Conservation (phyloP, 2,329 filamentous ascomycete species). For the Epichloe festucae region DNA sequence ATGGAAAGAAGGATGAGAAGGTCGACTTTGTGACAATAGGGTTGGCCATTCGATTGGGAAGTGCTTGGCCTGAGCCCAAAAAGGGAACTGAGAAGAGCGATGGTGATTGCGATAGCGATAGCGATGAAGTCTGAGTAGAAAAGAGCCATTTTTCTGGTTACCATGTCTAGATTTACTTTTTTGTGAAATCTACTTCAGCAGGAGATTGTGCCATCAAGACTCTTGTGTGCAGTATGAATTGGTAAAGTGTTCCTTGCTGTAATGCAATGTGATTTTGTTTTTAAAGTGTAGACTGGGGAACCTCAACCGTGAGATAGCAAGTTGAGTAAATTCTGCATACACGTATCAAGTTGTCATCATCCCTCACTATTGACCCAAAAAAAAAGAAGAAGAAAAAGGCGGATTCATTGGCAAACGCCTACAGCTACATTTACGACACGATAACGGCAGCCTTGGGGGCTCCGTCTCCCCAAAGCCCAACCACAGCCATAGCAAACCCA, state of each 20-base stretch:
- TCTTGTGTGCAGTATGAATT: too few relatives aligned
- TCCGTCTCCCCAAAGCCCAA: constrained; percentile 56
- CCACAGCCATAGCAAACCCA: constrained; percentile 47
- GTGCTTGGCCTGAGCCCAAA: constrained; percentile 12
- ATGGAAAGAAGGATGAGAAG: constrained; percentile 10
- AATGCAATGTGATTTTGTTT: not conserved
- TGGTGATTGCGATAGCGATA: constrained; percentile 1
- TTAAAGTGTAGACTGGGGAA: not conserved
- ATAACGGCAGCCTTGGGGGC: constrained; percentile 23
- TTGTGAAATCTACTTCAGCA: too few relatives aligned
- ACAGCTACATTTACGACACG: constrained; percentile 14
- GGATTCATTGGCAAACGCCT: not conserved
- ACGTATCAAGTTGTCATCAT: not conserved
- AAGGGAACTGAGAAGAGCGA: constrained; percentile 8
- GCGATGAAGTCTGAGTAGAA: not conserved
- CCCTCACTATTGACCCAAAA: too few relatives aligned
- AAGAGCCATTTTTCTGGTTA: not conserved
- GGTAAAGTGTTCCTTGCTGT: too few relatives aligned
- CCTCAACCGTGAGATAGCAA: not conserved
- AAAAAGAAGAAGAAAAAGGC: too few relatives aligned
- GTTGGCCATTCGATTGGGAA: constrained; percentile 7
- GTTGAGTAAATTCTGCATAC: not conserved
- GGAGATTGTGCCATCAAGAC: too few relatives aligned
- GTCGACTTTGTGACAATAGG: constrained; percentile 19
- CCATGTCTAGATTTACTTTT: too few relatives aligned